These are phyloP conservation scores for Coemansia sp. DNA, from an alignment of 192 early-diverging fungal species.

Conservation along the genomic window DNA sequence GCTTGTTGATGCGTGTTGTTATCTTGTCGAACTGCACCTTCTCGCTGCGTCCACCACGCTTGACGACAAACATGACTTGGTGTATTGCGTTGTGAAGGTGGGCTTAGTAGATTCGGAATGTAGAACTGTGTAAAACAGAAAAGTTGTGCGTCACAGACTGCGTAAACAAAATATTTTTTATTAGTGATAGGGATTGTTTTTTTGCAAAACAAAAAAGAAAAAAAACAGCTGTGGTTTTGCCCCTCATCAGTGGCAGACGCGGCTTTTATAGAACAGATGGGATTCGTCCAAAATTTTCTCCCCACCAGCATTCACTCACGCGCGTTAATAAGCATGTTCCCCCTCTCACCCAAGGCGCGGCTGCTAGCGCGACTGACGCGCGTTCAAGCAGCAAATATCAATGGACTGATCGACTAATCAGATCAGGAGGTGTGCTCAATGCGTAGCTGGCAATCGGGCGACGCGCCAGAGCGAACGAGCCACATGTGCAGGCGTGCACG, in stretches of 20 bases:
- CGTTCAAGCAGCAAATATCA: not conserved
- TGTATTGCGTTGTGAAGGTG: not conserved
- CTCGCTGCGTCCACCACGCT: conserved; percentile 80
- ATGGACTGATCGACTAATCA: not conserved
- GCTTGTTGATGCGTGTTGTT: conserved; percentile 86
- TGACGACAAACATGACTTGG: conserved; percentile 46
- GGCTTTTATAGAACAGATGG: not conserved
- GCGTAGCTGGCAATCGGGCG: conserved; percentile 30
- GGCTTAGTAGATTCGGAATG: not conserved
- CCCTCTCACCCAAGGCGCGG: not conserved
- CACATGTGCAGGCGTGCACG: conserved; percentile 49
- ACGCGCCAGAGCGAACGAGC: conserved; percentile 46
- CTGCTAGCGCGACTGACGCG: not conserved
- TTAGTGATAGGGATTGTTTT: not conserved
- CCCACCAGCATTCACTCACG: not conserved
- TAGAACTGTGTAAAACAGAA: not conserved
- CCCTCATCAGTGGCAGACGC: not conserved
- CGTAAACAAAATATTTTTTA: not conserved
- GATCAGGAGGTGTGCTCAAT: conserved; percentile 5
- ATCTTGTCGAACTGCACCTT: conserved; percentile 97
- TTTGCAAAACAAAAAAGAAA: not conserved
- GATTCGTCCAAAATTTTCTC: not conserved
- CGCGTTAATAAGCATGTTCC: not conserved
- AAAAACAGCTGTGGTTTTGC: not conserved
- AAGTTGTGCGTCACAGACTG: not conserved